These are phyloP conservation scores for Metschnikowia lunata DNA, from an alignment of 805 yeast species.

Conservation along the genomic window DNA sequence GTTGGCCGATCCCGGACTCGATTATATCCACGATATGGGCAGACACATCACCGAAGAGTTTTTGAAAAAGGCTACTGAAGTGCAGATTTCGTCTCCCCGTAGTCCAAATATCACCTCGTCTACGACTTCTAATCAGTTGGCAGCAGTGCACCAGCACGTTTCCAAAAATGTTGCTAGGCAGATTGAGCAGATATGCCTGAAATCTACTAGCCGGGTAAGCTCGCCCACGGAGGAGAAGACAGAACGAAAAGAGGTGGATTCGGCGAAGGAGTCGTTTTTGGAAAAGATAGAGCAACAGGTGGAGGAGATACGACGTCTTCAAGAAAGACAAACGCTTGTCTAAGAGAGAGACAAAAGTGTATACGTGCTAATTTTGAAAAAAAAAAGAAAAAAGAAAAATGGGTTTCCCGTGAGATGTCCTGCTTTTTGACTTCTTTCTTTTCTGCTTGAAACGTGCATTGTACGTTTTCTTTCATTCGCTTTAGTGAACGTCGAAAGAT, in stretches of 20 bases:
- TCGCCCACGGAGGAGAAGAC: constrained; percentile 5
- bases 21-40: constrained; percentile 31
- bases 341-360: not conserved
- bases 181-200: constrained; percentile 18
- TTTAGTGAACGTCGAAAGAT: no score
- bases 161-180: constrained; percentile 29
- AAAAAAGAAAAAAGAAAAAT: no score
- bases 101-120: not conserved
- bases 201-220: constrained; percentile 4
- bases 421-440: no score
- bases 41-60: constrained; percentile 31
- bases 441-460: no score
- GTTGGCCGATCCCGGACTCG: constrained; percentile 2
- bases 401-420: no score
- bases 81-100: constrained; percentile 16
- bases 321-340: constrained; percentile 5
- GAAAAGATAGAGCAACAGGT: constrained; percentile 28
- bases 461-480: no score
- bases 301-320: constrained; percentile 14
- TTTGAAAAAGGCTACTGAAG: constrained; percentile 30
- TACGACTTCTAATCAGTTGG: constrained; percentile 12
- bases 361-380: not conserved
- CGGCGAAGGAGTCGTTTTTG: constrained; percentile 23
- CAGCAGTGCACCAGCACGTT: constrained; percentile 28
- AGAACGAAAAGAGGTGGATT: constrained; percentile 12